Evolutionary conservation across 768 basidiomycete genomes (phyloP), one percentile per base, ranked within the genome.

Genomic region (Hericium alpestre): DNA sequence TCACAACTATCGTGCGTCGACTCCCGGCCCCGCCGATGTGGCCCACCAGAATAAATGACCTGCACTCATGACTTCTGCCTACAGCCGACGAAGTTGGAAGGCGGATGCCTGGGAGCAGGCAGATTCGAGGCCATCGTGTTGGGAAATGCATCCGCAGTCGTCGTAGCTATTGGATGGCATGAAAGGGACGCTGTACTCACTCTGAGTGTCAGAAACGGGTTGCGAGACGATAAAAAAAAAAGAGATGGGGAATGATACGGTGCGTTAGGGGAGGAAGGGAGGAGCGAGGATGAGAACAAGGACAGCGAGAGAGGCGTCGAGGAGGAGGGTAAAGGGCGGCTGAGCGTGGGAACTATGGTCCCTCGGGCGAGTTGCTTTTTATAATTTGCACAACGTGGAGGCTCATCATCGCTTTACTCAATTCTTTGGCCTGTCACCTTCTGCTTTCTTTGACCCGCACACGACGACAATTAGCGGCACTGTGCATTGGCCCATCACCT

Each of bases 291-390:
- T 58, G 59, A 59, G 56, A 58, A 55, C 58, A 54, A 59, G 64
- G 57, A 54, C 15, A 54, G 54, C 41, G 40, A 32, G 27, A 47
- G 41, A 53, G 32, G 11, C 27, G 23, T n/a, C 15, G 52, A 27
- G 32, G 38, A 37, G 18, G 55, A 57, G 61, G 65, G 59, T 53
- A 54, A 53, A 61, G 61, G 64, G 62, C 56, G 63, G 61, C 54
- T 59, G 59, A 59, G 65, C 65, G 66, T 67, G 66, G 60, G 66
- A 67, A 67, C 57, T 53, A 59, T 59, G 58, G 53, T 48, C 41
- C 56, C 52, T 50, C 53, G 55, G 56, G 48, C 59, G 43, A 51
- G 56, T 54, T 55, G 59, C 59, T 62, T 62, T 25, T 62, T 62
- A 62, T 62, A 62, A 53, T 56, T 57, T 50, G 53, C 38, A 32